Evolutionary conservation across 495 filamentous ascomycete genomes (phyloP).

Genomic region (Bombardia bombarda): DNA sequence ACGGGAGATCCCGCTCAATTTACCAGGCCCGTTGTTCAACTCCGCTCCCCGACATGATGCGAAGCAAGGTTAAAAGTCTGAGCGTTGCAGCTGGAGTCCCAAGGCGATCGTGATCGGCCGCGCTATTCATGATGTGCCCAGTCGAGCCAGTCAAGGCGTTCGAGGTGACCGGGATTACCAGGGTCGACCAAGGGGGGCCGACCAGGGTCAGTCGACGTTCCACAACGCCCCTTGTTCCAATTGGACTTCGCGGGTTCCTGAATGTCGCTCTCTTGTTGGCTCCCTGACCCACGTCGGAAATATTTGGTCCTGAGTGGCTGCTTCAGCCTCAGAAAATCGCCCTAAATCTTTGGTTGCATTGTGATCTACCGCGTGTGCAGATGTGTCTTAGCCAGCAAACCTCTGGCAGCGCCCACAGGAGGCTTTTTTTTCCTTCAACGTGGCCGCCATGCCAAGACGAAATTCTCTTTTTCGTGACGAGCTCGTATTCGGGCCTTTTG

Average conservation of each 20-base stretch:
- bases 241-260: too few relatives aligned
- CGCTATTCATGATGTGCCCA: constrained; percentile 3
- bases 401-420: background rate
- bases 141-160: too few relatives aligned
- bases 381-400: background rate
- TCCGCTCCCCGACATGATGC: background rate
- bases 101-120: background rate
- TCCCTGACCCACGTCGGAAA: too few relatives aligned
- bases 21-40: background rate
- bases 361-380: background rate
- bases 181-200: too few relatives aligned
- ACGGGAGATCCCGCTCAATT: too few relatives aligned
- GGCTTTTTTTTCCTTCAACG: background rate
- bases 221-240: too few relatives aligned
- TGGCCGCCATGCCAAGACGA: constrained; percentile 2
- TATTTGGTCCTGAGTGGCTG: too few relatives aligned
- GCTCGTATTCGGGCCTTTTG: background rate
- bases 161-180: too few relatives aligned
- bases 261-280: too few relatives aligned
- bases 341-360: constrained; percentile 2
- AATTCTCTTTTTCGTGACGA: background rate
- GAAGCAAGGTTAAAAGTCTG: background rate
- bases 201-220: too few relatives aligned
- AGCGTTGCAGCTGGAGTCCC: background rate
- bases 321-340: too few relatives aligned